These are phyloP conservation scores for Wallacemonas sp. DNA, from an alignment of 208 protist species.

Conservation along the genomic window DNA sequence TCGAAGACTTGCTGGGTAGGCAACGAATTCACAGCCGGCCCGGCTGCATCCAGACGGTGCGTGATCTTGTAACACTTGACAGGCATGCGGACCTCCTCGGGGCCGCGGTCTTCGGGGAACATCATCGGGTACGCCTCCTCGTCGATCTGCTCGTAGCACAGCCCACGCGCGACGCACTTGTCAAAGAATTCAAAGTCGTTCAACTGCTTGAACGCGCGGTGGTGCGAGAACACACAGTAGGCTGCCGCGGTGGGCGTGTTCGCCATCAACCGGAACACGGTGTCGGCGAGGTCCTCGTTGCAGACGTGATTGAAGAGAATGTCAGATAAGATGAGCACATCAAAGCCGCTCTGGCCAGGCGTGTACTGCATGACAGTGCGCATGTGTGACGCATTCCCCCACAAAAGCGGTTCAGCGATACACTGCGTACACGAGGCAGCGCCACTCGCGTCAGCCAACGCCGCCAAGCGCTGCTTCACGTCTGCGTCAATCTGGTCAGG, in stretches of 20 bases:
- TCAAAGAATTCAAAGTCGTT: slow-evolving; percentile 89
- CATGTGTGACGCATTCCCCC: slow-evolving; percentile 81
- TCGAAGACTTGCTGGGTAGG: slow-evolving; percentile 41
- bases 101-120: slow-evolving; percentile 85
- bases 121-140: slow-evolving; percentile 83
- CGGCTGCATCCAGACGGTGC: slow-evolving; percentile 52
- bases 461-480: slow-evolving; percentile 23
- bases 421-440: background rate
- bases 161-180: slow-evolving; percentile 68
- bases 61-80: slow-evolving; percentile 78
- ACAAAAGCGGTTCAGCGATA: slow-evolving; percentile 75
- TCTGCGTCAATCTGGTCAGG: slow-evolving; percentile 34
- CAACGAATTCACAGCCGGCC: slow-evolving; percentile 33
- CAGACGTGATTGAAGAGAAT: slow-evolving; percentile 92
- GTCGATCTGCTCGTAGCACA: slow-evolving; percentile 75
- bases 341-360: slow-evolving; percentile 48
- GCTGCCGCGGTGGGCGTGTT: slow-evolving; percentile 39
- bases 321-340: slow-evolving; percentile 86
- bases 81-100: slow-evolving; percentile 73
- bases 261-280: slow-evolving; percentile 42
- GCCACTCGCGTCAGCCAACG: background rate
- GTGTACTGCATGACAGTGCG: slow-evolving; percentile 56
- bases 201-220: slow-evolving; percentile 80
- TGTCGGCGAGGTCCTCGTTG: slow-evolving; percentile 81
- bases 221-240: slow-evolving; percentile 91